phyloP scores from a whole-genome alignment of 116 monocot genomes.

The Dioscorea cayenensis region DNA sequence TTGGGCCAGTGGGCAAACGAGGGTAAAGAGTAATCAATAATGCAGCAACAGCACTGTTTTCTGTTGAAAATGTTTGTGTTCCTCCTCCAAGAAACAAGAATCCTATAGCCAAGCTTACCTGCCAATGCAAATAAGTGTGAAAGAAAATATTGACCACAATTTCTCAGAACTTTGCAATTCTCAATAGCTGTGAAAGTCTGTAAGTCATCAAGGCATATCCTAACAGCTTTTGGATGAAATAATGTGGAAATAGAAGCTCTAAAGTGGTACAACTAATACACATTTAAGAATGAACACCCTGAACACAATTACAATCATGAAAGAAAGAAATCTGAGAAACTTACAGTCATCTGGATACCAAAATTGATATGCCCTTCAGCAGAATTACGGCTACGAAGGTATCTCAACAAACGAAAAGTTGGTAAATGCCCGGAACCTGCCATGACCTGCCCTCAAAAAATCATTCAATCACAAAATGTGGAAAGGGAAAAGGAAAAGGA shows the following conservation, averaged over 20 bases:
- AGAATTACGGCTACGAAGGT: conserved; percentile 73
- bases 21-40: conserved; percentile 88
- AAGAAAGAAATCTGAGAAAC: conserved; percentile 10
- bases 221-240: too few relatives aligned
- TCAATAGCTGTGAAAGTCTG: too few relatives aligned
- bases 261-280: neutral
- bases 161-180: neutral
- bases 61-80: conserved; percentile 84
- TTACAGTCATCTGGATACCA: conserved; percentile 93
- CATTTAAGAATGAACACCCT: neutral
- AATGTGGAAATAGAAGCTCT: too few relatives aligned
- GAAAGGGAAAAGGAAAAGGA: neutral
- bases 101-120: conserved; percentile 92
- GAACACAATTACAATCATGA: neutral
- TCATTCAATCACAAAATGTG: neutral
- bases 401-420: conserved; percentile 78
- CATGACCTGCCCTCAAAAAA: conserved; percentile 59
- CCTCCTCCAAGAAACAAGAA: conserved; percentile 97
- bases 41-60: conserved; percentile 85
- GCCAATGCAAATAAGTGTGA: neutral
- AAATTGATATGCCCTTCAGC: conserved; percentile 76
- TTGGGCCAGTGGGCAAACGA: conserved; percentile 88
- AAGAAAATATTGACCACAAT: neutral
- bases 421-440: conserved; percentile 92
- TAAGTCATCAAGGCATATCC: too few relatives aligned